phyloP scores from a whole-genome alignment of 2,329 filamentous ascomycete genomes.

The Onygenales sp. region DNA sequence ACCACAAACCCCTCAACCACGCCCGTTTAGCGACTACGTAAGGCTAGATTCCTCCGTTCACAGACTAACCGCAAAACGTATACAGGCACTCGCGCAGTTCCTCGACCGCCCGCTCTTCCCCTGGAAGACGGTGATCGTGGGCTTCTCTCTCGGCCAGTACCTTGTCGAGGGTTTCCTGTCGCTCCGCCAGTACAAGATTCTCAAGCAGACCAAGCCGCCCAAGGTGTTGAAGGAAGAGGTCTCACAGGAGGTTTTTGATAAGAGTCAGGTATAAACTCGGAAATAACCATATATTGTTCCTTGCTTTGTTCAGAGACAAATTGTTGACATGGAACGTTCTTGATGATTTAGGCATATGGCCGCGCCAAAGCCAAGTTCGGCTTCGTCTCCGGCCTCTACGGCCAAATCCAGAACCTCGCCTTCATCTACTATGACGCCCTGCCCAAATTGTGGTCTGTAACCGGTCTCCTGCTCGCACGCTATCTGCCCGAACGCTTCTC shows the following conservation, averaged over 20 bases:
- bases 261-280: constrained; percentile 59
- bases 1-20: constrained; percentile 8
- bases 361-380: constrained; percentile 89
- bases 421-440: constrained; percentile 88
- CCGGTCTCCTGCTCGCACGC: constrained; percentile 62
- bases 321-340: neutral
- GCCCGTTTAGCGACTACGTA: neutral
- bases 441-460: constrained; percentile 79
- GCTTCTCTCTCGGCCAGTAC: constrained; percentile 88
- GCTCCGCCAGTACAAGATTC: constrained; percentile 77
- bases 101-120: constrained; percentile 90
- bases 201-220: constrained; percentile 70
- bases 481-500: constrained; percentile 66
- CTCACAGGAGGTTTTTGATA: constrained; percentile 82
- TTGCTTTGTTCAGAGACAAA: constrained; percentile 1
- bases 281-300: neutral
- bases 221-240: constrained; percentile 84
- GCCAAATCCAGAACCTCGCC: constrained; percentile 77
- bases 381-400: constrained; percentile 70
- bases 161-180: constrained; percentile 83
- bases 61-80: neutral
- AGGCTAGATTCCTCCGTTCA: neutral
- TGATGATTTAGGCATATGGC: constrained; percentile 60
- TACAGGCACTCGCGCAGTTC: constrained; percentile 62
- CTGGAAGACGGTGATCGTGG: constrained; percentile 93